Conservation (phyloP, 768 basidiomycete genomes). For the Russula sp. region DNA sequence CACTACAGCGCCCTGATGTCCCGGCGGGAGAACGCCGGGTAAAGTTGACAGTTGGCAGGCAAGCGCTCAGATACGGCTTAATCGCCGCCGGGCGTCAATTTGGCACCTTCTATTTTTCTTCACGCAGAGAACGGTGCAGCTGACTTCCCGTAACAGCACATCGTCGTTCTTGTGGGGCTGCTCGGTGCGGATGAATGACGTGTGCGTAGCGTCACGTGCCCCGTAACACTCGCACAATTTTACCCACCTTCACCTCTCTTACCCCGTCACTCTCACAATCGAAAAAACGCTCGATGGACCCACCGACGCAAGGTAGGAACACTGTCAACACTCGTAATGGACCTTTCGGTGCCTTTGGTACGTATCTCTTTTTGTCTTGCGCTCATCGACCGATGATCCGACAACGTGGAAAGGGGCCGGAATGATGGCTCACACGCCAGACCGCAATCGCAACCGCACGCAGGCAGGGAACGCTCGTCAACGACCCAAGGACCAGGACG, state of each 20-base stretch:
- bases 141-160: too few relatives aligned
- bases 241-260: too few relatives aligned
- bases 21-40: too few relatives aligned
- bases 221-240: too few relatives aligned
- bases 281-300: neutral
- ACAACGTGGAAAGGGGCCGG: neutral
- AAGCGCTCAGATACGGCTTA: neutral
- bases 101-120: too few relatives aligned
- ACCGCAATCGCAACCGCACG: neutral
- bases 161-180: too few relatives aligned
- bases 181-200: too few relatives aligned
- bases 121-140: too few relatives aligned
- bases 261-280: neutral
- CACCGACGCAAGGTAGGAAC: neutral
- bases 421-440: neutral
- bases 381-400: neutral
- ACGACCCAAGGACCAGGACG: neutral
- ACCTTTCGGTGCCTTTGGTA: neutral
- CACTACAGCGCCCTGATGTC: too few relatives aligned
- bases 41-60: neutral
- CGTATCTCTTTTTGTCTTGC: neutral
- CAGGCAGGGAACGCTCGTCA: neutral
- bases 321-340: neutral
- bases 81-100: too few relatives aligned
- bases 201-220: too few relatives aligned